Evolutionary conservation across 495 filamentous ascomycete species (phyloP), one percentile per base, ranked within the genome.

Genomic region (Penicillium tannophilum): DNA sequence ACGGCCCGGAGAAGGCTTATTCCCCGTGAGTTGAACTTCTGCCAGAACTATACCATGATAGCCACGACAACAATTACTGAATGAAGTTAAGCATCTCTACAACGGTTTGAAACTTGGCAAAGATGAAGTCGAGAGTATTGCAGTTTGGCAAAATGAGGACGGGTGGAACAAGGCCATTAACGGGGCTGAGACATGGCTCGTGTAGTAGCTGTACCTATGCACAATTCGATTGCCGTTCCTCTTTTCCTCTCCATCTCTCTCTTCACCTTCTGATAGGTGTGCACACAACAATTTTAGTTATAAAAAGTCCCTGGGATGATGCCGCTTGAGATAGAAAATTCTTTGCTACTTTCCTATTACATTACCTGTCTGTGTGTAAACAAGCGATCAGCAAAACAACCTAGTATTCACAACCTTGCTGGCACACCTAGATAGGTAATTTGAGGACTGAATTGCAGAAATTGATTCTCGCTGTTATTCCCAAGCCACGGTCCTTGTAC

Each of bases 141-240:
- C 70, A 19, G 68, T 76, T 9, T 80, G 72, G 77, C 69, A 71
- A n/a, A 80, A 80, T 54, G 72, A 78, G 0, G 59, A 62, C n/a
- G 75, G 76, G 31, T 80, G 77, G 77, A 76, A 79, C 24, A 68
- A 73, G 33, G 70, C 75, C 20, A 61, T 80, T 16, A 49, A 57
- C n/a, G 64, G 67, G 48, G 71, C 76, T 23, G 72, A 69, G 33
- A 69, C 72, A 16, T 80, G 77, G 77, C 71, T 78, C 35, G 41
- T 75, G 50, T 74, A 70, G 12, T 49, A 30, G n/a, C 17, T 45
- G 17, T 45, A 3, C 17, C 6, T 23, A 23, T 23, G 42, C 17
- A 20, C n/a, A 17, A 23, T 19, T 10, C 5, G 6, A 1, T 42
- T 42, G 33, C 33, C 4, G 1, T 36, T 12, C 9, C 10, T 36